Evolutionary conservation across 768 basidiomycete genomes (phyloP), one percentile per base, ranked within the genome.

Genomic region (Suillus weaverae): DNA sequence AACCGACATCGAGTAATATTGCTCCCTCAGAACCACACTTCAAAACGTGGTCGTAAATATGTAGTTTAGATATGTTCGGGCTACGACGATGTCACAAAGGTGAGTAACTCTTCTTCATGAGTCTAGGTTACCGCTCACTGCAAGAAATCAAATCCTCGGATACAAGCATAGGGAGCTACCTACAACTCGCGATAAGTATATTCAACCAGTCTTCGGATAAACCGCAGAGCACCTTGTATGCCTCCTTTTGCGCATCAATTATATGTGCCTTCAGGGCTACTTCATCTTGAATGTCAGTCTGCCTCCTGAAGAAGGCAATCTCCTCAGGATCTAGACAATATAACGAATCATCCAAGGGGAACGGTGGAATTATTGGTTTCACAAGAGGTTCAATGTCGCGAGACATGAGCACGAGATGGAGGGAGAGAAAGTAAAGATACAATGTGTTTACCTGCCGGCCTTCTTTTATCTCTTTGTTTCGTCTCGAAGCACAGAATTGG

Each of bases 1-100:
- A 79, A 7, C 76, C 80, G 2, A 81, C 71, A 54, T 81, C 81
- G 8, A 82, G 72, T 33, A 81, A 71, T 32, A 81, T 73, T 2
- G 80, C 74, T 11, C 68, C 72, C 13, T 64, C 26, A 33, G 53
- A 33, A 32, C 53, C 53, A 35, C 53, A 33, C 20, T 54, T 35
- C 53, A 54, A 35, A 13, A 54, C 14, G 33, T n/a, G 53, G 53
- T 54, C 20, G 32, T 35, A 54, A 14, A 13, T 35, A n/a, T 54
- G 33, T n/a, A 54, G 53, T 54, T 54, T 54, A n/a, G 32, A 54
- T 3, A 54, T 35, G 33, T n/a, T 54, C 14, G 33, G 20, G 33
- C 53, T 54, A 54, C 53, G 20, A 53, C 26, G 2, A 50, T 18
- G 51, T 32, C 51, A 18, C 9, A 9, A 7, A 33, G 4, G 20